A percentile compares a stretch with the other conserved stretches of the same genome.
phyloP scores from a whole-genome alignment of 2,329 filamentous ascomycete genomes.

The Neobulgaria alba region DNA sequence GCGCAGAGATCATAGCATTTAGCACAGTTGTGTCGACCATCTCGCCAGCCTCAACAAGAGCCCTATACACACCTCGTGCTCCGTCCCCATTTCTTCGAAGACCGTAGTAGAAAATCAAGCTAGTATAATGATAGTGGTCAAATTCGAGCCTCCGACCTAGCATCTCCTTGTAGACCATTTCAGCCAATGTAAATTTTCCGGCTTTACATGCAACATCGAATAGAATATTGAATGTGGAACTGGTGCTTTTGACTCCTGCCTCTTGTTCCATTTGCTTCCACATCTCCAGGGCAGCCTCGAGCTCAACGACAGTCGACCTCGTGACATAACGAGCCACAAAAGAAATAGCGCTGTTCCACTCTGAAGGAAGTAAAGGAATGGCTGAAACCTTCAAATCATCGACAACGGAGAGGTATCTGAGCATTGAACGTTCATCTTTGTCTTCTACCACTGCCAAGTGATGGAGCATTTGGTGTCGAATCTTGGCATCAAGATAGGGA shows the following conservation, averaged over 20 bases:
- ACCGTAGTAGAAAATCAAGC: slow-evolving; percentile 77
- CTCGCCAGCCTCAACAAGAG: slow-evolving; percentile 77
- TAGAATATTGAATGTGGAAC: slow-evolving; percentile 87
- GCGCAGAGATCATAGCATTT: slow-evolving; percentile 75
- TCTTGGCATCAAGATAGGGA: slow-evolving; percentile 23
- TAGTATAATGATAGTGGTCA: slow-evolving; percentile 74
- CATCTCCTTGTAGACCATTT: slow-evolving; percentile 82
- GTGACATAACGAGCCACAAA: slow-evolving; percentile 67
- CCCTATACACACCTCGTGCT: slow-evolving; percentile 67
- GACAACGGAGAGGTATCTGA: slow-evolving; percentile 74
- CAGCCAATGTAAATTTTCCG: slow-evolving; percentile 73
- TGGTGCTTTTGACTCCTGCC: slow-evolving; percentile 54
- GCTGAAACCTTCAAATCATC: slow-evolving; percentile 73
- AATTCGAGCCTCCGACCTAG: slow-evolving; percentile 54
- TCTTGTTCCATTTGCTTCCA: slow-evolving; percentile 87
- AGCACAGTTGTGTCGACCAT: slow-evolving; percentile 81
- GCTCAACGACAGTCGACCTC: slow-evolving; percentile 46
- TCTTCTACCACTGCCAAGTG: slow-evolving; percentile 25
- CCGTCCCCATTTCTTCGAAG: slow-evolving; percentile 63
- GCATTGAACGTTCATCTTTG: slow-evolving; percentile 47
- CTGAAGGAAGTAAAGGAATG: slow-evolving; percentile 54
- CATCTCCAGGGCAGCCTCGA: slow-evolving; percentile 62
- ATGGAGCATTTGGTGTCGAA: slow-evolving; percentile 25
- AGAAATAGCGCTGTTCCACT: slow-evolving; percentile 81
- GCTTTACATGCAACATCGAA: slow-evolving; percentile 84